These are phyloP conservation scores for Biscogniauxia marginata DNA, from an alignment of 2,329 filamentous ascomycete species.

Conservation along the genomic window DNA sequence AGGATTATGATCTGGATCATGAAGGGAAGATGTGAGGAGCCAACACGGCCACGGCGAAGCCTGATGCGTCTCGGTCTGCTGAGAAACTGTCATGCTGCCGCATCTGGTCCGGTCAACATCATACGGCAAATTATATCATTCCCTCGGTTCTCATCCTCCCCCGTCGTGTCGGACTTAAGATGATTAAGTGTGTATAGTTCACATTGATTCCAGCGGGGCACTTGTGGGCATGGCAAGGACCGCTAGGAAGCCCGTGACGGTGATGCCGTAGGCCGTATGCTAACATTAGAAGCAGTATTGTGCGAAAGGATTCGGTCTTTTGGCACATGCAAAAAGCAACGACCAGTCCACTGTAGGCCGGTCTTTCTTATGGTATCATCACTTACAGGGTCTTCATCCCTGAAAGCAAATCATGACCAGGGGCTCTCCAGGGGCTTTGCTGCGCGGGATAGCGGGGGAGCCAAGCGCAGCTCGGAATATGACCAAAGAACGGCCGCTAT, in stretches of 20 bases:
- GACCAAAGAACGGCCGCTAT: neutral
- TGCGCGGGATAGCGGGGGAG: neutral
- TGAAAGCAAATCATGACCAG: neutral
- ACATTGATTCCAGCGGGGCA: constrained; percentile 9
- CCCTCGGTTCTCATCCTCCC: neutral
- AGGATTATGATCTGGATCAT: neutral
- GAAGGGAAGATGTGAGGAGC: neutral
- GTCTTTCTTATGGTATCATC: neutral
- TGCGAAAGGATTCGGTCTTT: constrained; percentile 22
- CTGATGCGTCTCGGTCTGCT: neutral
- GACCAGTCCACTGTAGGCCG: neutral
- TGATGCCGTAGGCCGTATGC: constrained; percentile 24
- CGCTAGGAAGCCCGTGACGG: constrained; percentile 17
- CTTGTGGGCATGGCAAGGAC: constrained; percentile 13
- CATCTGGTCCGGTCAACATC: neutral
- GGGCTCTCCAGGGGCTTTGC: neutral
- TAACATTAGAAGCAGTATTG: constrained; percentile 29
- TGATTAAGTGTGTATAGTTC: neutral
- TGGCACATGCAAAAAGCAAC: neutral
- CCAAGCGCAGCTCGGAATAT: neutral
- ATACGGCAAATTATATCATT: neutral
- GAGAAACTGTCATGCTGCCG: neutral
- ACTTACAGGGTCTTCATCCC: constrained; percentile 1
- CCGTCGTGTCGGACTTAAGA: neutral
- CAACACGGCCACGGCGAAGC: neutral